These are phyloP conservation scores for Cicer cuneatum DNA, from an alignment of 306 rosid genomes.

Conservation along the genomic window DNA sequence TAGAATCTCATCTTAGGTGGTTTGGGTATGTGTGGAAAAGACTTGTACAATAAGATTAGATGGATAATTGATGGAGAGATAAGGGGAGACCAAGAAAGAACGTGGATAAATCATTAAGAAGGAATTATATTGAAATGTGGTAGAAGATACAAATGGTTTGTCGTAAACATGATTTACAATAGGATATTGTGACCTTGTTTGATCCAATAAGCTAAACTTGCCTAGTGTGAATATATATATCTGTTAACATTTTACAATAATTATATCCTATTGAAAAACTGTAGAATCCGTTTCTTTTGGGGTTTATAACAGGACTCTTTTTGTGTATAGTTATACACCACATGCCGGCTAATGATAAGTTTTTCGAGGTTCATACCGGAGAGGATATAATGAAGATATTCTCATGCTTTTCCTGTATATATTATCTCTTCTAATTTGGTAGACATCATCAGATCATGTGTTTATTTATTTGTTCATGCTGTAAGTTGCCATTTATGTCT, in stretches of 20 bases:
- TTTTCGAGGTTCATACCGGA: slow-evolving; percentile 5
- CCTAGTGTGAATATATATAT: neutral
- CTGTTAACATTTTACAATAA: slow-evolving; percentile 6
- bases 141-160: neutral
- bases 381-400: slow-evolving; percentile 22
- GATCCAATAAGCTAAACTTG: neutral
- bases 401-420: neutral
- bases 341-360: neutral
- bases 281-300: slow-evolving; percentile 16
- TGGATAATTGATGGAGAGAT: neutral
- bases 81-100: neutral
- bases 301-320: neutral
- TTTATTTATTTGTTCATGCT: slow-evolving; percentile 22
- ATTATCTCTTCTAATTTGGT: slow-evolving; percentile 17
- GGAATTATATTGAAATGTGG: neutral
- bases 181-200: neutral
- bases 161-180: neutral
- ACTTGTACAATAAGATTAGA: slow-evolving; percentile 6
- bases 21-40: slow-evolving; percentile 1
- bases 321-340: slow-evolving; percentile 15
- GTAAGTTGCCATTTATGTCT: slow-evolving; percentile 39
- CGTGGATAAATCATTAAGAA: neutral
- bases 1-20: slow-evolving; percentile 1
- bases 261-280: slow-evolving; percentile 15
- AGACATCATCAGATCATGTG: slow-evolving; percentile 9